Evolutionary conservation across 768 basidiomycete species (phyloP).

Genomic region (Boletellus sp.): DNA sequence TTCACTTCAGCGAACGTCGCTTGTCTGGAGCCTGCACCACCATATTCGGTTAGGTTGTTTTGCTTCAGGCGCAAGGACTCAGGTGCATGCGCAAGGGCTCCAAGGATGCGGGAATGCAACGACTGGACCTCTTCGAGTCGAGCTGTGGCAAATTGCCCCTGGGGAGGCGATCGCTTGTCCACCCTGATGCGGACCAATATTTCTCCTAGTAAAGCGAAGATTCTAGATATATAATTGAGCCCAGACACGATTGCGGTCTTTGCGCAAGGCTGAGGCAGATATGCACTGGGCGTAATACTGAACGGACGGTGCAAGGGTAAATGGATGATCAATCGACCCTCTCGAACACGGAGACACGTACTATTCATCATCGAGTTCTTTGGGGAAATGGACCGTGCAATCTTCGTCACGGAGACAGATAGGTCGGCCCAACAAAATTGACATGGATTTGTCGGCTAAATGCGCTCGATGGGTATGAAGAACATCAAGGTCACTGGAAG

Average conservation of each 20-base stretch:
- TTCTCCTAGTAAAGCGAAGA: slow-evolving; percentile 82
- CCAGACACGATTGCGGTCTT: slow-evolving; percentile 84
- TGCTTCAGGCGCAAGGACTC: slow-evolving; percentile 70
- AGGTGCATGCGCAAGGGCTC: slow-evolving; percentile 72
- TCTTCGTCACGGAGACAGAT: slow-evolving; percentile 88
- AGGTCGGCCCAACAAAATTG: slow-evolving; percentile 77
- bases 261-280: slow-evolving; percentile 83
- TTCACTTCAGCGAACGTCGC: slow-evolving; percentile 85
- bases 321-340: slow-evolving; percentile 25
- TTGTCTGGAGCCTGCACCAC: slow-evolving; percentile 71
- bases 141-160: slow-evolving; percentile 81
- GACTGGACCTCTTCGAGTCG: slow-evolving; percentile 82
- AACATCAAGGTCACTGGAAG: background rate
- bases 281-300: slow-evolving; percentile 81
- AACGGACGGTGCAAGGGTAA: slow-evolving; percentile 11
- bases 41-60: slow-evolving; percentile 53
- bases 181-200: slow-evolving; percentile 84
- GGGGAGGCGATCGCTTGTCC: slow-evolving; percentile 81
- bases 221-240: slow-evolving; percentile 81
- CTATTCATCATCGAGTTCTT: slow-evolving; percentile 89
- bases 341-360: slow-evolving; percentile 40
- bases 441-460: slow-evolving; percentile 86
- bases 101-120: slow-evolving; percentile 71
- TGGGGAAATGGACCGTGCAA: slow-evolving; percentile 84
- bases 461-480: background rate